Evolutionary conservation across 306 rosid genomes (phyloP), one percentile per base, ranked within the genome.

Genomic region (Benincasa hispida): DNA sequence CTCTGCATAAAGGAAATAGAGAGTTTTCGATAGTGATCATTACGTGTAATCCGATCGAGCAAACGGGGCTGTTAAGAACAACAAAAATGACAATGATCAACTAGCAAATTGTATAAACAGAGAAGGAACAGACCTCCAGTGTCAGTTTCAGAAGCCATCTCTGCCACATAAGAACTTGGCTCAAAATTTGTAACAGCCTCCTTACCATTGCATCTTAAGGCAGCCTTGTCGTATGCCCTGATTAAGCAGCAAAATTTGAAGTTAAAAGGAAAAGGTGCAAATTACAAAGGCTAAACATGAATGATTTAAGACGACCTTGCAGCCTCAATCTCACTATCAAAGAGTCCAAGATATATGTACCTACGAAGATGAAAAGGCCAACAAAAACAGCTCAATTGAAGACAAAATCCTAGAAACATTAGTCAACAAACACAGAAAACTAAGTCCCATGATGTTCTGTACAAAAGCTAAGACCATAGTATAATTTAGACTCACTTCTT

Each of bases 141-240:
- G 27, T 82, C 74, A 42, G 80, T 83, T 83, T 84, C 92, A n/a
- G 92, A 82, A 68, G 78, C 79, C 66, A 84, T 61, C 77, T 86
- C 89, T 50, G 81, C 87, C 51, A 84, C 87, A 77, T 91, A 91
- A 37, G 78, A 78, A 80, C 87, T 90, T 10, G 90, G 88, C 55
- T 91, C 91, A 77, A 91, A 93, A 79, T 93, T 93, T 59, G 98
- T 93, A 27, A 91, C 93, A 1, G 97, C 97, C 78, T 93, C 98
- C 81, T 84, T 86, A 75, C 97, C 97, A 85, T 87, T 90, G 87
- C 89, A 86, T 78, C 87, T 87, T 62, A 93, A 85, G 66, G 98
- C 98, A 76, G 98, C 98, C 89, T 78, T 86, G 82, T 93, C 98
- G 83, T 93, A 93, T 3, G 97, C 97, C 84, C 98, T 93, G 82